Percentiles rank a stretch among this genome's conserved stretches.
These are phyloP conservation scores for Penicillium occitanis DNA, from an alignment of 2,329 filamentous ascomycete genomes.

Conservation along the genomic window DNA sequence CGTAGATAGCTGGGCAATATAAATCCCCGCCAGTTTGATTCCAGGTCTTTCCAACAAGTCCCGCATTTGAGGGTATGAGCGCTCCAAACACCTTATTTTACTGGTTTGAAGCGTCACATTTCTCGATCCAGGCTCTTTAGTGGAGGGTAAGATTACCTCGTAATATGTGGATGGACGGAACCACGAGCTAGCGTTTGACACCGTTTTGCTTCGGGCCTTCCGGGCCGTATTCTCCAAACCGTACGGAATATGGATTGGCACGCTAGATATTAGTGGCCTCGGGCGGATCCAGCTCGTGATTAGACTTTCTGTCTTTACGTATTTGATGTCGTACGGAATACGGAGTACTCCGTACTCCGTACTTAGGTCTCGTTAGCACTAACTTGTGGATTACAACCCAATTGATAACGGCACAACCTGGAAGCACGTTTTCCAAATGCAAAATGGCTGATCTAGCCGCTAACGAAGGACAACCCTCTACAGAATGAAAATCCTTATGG, in stretches of 20 bases:
- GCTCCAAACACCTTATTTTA: not conserved
- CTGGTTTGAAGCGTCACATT: not conserved
- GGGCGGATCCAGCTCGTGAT: not conserved
- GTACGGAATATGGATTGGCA: no score
- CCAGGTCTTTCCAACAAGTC: not conserved
- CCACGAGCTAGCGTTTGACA: not conserved
- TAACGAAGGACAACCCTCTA: not conserved
- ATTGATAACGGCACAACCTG: not conserved
- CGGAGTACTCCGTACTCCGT: no score
- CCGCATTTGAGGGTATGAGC: not conserved
- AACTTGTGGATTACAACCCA: not conserved
- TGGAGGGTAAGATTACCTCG: not conserved
- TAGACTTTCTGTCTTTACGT: not conserved
- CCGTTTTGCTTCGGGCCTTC: no score
- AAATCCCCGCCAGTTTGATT: not conserved
- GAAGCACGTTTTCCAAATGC: not conserved
- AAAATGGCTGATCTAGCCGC: not conserved
- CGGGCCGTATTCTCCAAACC: not conserved
- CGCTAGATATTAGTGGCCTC: not conserved
- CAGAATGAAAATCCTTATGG: not conserved
- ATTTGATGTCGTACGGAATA: no score
- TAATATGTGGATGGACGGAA: not conserved
- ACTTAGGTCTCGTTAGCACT: not conserved
- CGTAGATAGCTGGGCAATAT: not conserved
- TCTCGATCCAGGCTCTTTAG: not conserved